Percentiles rank a stretch among this genome's conserved stretches.
Conservation (phyloP, 2,329 filamentous ascomycete genomes). For the Colletotrichum orchidophilum region DNA sequence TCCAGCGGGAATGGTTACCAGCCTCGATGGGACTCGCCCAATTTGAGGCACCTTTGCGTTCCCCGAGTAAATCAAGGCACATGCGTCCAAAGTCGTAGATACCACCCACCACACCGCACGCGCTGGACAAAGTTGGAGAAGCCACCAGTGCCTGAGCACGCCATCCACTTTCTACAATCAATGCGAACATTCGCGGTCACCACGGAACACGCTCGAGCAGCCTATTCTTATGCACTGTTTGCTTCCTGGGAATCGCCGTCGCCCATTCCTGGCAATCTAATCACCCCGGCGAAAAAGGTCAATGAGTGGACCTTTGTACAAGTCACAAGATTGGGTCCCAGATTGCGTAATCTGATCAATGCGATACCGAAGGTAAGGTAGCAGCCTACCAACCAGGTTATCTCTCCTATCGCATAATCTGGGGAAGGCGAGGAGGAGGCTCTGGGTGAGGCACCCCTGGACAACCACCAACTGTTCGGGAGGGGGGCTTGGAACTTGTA, state of each 20-base stretch:
- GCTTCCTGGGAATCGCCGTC: constrained; percentile 15
- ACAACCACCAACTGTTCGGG: constrained; percentile 10
- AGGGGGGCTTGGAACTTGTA: constrained; percentile 6
- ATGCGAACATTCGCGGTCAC: background rate
- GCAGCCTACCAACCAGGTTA: constrained; percentile 12
- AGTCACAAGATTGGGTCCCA: constrained; percentile 23
- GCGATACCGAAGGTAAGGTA: too few relatives aligned
- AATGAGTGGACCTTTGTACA: constrained; percentile 22
- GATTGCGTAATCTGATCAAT: constrained; percentile 29
- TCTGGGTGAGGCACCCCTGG: constrained; percentile 16
- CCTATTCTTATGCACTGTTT: constrained; percentile 19
- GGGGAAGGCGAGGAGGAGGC: constrained; percentile 17
- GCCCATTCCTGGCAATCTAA: background rate
- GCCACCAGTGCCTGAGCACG: constrained; percentile 11
- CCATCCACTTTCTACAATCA: constrained; percentile 17
- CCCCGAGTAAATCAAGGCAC: background rate
- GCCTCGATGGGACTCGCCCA: constrained; percentile 22
- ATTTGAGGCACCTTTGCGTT: background rate
- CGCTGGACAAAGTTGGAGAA: background rate
- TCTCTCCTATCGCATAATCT: constrained; percentile 23
- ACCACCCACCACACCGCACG: background rate
- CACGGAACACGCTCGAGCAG: constrained; percentile 27
- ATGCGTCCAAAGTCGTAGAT: background rate
- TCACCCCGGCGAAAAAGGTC: background rate
- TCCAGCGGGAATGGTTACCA: background rate